Evolutionary conservation across 148 eudicot species (phyloP).

Genomic region (Camellia sinensis): DNA sequence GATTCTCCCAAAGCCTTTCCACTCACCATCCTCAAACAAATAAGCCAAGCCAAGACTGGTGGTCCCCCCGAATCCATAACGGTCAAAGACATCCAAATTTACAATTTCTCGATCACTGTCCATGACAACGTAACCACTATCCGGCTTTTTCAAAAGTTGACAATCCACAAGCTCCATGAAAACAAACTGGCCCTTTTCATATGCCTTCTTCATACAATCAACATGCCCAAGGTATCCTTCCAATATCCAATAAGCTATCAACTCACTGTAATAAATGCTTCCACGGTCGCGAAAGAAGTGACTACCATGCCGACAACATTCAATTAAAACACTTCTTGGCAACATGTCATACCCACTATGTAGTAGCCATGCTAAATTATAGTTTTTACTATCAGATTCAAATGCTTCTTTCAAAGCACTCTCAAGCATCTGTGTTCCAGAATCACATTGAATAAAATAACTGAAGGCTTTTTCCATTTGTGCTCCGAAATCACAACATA

Average conservation of each 20-base stretch:
- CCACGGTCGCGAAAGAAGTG: constrained; percentile 10
- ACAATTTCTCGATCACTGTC: not conserved
- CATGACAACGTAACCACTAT: constrained; percentile 23
- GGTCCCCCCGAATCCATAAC: not conserved
- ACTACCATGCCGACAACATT: not conserved
- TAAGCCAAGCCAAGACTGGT: constrained; percentile 19
- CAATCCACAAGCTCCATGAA: constrained; percentile 31
- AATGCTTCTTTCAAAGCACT: constrained; percentile 9
- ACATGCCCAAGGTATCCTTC: constrained; percentile 33
- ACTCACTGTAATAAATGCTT: constrained; percentile 25
- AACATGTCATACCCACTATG: constrained; percentile 14
- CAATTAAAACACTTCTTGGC: constrained; percentile 10
- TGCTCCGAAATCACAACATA: no score
- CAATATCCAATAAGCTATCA: constrained; percentile 44
- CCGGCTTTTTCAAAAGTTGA: constrained; percentile 23
- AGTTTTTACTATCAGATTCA: not conserved
- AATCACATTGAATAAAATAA: not conserved
- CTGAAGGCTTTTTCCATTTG: constrained; percentile 22
- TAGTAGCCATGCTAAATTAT: constrained; percentile 8
- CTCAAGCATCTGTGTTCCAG: not conserved
- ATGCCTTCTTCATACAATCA: constrained; percentile 22
- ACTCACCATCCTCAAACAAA: not conserved
- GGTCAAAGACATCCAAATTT: not conserved
- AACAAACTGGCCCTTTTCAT: constrained; percentile 28
- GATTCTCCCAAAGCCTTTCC: constrained; percentile 23